Evolutionary conservation across 805 yeast genomes (phyloP).

Genomic region (Metschnikowia arizonensis): DNA sequence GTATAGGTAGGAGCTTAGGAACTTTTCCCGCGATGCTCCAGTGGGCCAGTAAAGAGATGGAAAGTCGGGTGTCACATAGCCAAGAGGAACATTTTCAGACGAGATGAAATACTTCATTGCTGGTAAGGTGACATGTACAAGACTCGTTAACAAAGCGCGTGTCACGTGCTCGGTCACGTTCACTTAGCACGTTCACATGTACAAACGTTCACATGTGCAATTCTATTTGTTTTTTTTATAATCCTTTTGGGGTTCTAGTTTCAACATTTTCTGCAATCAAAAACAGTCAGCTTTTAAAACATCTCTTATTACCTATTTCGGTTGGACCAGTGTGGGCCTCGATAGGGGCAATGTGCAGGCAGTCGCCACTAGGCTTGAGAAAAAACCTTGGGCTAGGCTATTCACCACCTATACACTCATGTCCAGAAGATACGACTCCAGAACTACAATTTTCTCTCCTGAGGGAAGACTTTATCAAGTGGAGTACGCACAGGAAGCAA

Average conservation of each 20-base stretch:
- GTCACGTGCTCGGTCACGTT: constrained; percentile 5
- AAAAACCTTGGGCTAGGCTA: not conserved
- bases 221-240: too few species aligned
- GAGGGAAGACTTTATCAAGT: constrained; percentile 97
- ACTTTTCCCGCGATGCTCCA: constrained; percentile 33
- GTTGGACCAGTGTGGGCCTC: not conserved
- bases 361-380: constrained; percentile 11
- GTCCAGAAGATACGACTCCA: constrained; percentile 98
- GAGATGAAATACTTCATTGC: constrained; percentile 31
- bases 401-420: constrained; percentile 22
- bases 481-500: constrained; percentile 93
- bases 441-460: constrained; percentile 98
- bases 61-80: constrained; percentile 72
- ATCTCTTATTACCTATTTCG: not conserved
- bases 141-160: not conserved
- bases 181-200: not conserved
- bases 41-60: constrained; percentile 81
- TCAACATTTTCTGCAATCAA: too few species aligned
- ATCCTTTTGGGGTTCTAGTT: too few species aligned
- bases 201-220: too few species aligned
- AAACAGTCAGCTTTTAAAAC: not conserved
- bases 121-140: not conserved
- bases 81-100: constrained; percentile 66
- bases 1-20: constrained; percentile 57
- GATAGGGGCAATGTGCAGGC: constrained; percentile 1